Percentiles rank a stretch among this genome's conserved stretches.
These are phyloP conservation scores for Nasturtium officinale DNA, from an alignment of 345 rosid species.

Conservation along the genomic window DNA sequence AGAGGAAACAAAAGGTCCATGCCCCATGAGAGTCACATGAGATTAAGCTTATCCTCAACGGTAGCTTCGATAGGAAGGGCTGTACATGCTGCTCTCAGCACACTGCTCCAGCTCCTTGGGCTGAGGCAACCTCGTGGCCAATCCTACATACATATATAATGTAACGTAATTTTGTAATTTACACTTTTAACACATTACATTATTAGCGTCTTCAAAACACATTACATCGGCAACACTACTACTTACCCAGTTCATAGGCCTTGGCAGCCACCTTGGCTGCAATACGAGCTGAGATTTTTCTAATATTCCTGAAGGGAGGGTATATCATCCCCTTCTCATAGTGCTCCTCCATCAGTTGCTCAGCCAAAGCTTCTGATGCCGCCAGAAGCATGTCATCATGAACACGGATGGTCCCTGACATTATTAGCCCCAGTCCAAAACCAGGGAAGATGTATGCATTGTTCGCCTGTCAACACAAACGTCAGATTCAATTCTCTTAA, in stretches of 20 bases:
- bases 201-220: neutral
- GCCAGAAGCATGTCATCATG: conserved; percentile 96
- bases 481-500: conserved; percentile 11
- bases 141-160: conserved; percentile 50
- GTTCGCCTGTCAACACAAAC: conserved; percentile 64
- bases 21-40: neutral
- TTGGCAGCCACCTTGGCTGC: conserved; percentile 91
- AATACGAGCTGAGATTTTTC: conserved; percentile 91
- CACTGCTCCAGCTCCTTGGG: conserved; percentile 71
- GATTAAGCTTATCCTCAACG: conserved; percentile 48
- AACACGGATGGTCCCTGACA: conserved; percentile 94
- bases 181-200: neutral
- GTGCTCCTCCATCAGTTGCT: conserved; percentile 73
- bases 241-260: conserved; percentile 90
- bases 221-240: neutral
- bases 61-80: conserved; percentile 70
- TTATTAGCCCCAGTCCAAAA: conserved; percentile 86
- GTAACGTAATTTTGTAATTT: conserved; percentile 6
- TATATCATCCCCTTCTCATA: conserved; percentile 77
- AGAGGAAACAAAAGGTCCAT: conserved; percentile 7
- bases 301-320: conserved; percentile 84
- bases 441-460: conserved; percentile 99
- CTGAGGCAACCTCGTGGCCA: conserved; percentile 87
- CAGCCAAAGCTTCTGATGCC: conserved; percentile 91
- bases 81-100: conserved; percentile 98